Base-by-base conservation (phyloP, 768 basidiomycete species). In the Amanita jacksonii region DNA sequence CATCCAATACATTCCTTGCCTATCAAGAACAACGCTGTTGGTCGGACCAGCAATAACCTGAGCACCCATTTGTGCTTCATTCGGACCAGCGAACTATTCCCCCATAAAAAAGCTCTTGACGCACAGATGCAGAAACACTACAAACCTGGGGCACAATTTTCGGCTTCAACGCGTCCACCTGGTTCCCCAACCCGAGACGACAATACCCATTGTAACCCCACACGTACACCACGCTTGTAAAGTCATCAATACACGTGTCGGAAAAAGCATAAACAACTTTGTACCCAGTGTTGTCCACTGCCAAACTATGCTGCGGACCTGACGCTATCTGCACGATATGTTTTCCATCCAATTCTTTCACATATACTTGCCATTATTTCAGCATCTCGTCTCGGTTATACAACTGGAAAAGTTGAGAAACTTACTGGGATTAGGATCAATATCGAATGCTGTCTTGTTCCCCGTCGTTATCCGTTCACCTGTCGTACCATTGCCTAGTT, bases 161-260 rank as follows among this genome's bases (percentile, higher is more conserved):
- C 0, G 94, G 94, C 25, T 77, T 70, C 31, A 97, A 66, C 1
- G 69, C 73, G 50, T 92, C 90, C 22, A 81, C 77, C 58, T 92
- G 91, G 52, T 85, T 82, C 5, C 87, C 87, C 15, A 92, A 70
- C 15, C 93, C 94, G 25, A 93, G 73, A 13, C 94, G 79, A 51
- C 90, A 92, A 58, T 96, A 94, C 7, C 87, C 88, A 46, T 87
- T 88, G 56, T 83, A 89, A 4, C 88, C 89, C 85, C 87, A 92
- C 5, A 84, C 81, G 53, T 85, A 86, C 5, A 87, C 81, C 40
- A 79, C 60, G 1, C 87, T 89, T 32, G 48, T 19, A 35, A 28
- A 54, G 22, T n/a, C 2, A 12, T 28, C 12, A 28, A 38, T n/a
- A 45, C 25, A 41, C 27, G 15, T 12, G n/a, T 8, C 12, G 2